Evolutionary conservation across 768 basidiomycete species (phyloP), one percentile per base, ranked within the genome.

Genomic region (Hericium coralloides): DNA sequence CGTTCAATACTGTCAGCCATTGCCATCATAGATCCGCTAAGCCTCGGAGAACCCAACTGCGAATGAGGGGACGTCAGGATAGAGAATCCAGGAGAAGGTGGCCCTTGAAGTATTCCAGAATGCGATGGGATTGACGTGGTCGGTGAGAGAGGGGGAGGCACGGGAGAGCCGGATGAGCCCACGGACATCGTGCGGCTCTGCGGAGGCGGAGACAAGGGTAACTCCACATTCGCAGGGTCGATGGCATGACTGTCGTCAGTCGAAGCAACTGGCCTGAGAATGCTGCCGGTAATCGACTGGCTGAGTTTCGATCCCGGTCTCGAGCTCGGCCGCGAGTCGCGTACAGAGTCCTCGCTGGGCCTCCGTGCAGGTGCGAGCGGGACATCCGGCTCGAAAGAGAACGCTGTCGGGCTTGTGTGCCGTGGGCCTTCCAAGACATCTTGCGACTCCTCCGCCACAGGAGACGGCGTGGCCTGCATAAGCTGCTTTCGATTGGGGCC

Each of bases 21-120:
- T 4, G 55, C 59, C 36, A 39, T 53, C 36, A 60, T 45, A 20
- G 43, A 60, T 18, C 53, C 59, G 15, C 45, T 25, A 14, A 37
- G 53, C 26, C 12, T 49, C 23, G 60, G 64, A 38, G 62, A 59
- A 4, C 59, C 58, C 10, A 52, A 53, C 31, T 65, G 66, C 10
- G 76, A 76, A 64, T 73, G 70, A 4, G 75, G 75, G 31, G 74
- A 76, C 15, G 70, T 74, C 8, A 74, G 58, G 18, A 68, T 60
- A 14, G 70, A 68, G 14, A 59, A 56, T 45, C 55, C 49, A 41
- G 63, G 41, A 38, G 63, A 53, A 14, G 62, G 60, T 10, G 62
- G 62, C 20, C 55, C 51, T 31, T 52, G 58, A 20, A 52, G 62
- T 20, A 23, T 37, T 1, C n/a, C 17, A 47, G 52, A 26, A 54